phyloP scores from a whole-genome alignment of 176 grass and related monocot species.

The Juncus effusus region DNA sequence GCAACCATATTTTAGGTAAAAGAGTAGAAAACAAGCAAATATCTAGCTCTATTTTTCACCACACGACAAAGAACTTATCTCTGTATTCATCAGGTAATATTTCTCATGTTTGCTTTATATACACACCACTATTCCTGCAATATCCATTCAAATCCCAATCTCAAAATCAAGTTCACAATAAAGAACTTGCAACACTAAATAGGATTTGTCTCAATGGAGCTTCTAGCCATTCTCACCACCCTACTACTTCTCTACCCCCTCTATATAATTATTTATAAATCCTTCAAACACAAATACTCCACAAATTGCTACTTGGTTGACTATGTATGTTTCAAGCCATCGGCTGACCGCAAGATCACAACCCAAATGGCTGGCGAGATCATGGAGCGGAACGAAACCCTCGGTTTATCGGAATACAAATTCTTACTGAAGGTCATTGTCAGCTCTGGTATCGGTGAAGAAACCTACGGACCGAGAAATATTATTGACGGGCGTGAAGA shows the following conservation, averaged over 20 bases:
- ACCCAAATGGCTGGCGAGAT: conserved; percentile 46
- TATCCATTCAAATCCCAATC: too few relatives aligned
- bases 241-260: conserved; percentile 36
- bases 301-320: conserved; percentile 63
- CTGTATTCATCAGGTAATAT: too few relatives aligned
- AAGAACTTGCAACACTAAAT: too few relatives aligned
- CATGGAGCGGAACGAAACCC: conserved; percentile 62
- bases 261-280: conserved; percentile 31
- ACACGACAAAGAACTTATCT: too few relatives aligned
- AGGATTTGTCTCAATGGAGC: conserved; percentile 34
- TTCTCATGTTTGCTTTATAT: too few relatives aligned
- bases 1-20: too few relatives aligned
- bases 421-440: conserved; percentile 93
- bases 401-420: conserved; percentile 59
- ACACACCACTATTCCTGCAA: too few relatives aligned
- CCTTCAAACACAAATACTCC: conserved; percentile 12
- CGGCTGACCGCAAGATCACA: conserved; percentile 52
- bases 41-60: too few relatives aligned
- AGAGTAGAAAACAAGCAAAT: too few relatives aligned
- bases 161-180: too few relatives aligned
- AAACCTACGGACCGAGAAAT: conserved; percentile 68
- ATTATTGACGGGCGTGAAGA: conserved; percentile 71
- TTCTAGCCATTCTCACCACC: conserved; percentile 25
- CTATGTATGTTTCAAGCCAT: conserved; percentile 75
- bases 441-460: conserved; percentile 83